These are phyloP conservation scores for Vaucheria bursata DNA, from an alignment of 352 stramenopile genomes.

Conservation along the genomic window DNA sequence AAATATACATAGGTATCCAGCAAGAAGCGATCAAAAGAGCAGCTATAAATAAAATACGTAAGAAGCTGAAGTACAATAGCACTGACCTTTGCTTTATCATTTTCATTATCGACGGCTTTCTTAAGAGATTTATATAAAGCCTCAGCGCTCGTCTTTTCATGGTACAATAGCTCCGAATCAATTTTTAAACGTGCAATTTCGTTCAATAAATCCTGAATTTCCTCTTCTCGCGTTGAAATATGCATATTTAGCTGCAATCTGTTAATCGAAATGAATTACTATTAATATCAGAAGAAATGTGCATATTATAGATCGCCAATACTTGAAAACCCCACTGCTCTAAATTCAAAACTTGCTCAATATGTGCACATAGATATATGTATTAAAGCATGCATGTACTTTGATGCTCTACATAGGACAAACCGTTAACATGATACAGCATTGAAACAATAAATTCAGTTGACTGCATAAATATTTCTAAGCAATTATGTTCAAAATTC, in stretches of 20 bases:
- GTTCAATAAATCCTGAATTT: slow-evolving; percentile 38
- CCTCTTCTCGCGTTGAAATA: slow-evolving; percentile 27
- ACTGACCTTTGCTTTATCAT: slow-evolving; percentile 11
- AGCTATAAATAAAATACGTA: not conserved
- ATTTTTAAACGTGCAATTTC: slow-evolving; percentile 8
- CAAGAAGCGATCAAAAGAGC: not conserved
- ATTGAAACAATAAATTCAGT: too few relatives aligned
- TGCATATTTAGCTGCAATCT: slow-evolving; percentile 14
- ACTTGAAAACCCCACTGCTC: too few relatives aligned
- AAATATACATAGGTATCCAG: not conserved
- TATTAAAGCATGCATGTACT: too few relatives aligned
- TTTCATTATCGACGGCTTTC: slow-evolving; percentile 24
- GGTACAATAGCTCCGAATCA: slow-evolving; percentile 20
- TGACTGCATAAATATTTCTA: too few relatives aligned
- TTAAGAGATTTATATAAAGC: slow-evolving; percentile 34
- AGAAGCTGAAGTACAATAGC: not conserved
- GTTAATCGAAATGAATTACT: slow-evolving; percentile 4
- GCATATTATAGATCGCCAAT: too few relatives aligned
- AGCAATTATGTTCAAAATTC: too few relatives aligned
- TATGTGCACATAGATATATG: too few relatives aligned
- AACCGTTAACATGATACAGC: too few relatives aligned
- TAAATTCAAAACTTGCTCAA: too few relatives aligned
- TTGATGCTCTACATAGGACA: too few relatives aligned
- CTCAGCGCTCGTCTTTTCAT: slow-evolving; percentile 34
- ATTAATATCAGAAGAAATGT: too few relatives aligned